Percentiles rank a stretch among this genome's conserved stretches.
phyloP scores from a whole-genome alignment of 352 stramenopile genomes.

The Phytophthora parvispora region DNA sequence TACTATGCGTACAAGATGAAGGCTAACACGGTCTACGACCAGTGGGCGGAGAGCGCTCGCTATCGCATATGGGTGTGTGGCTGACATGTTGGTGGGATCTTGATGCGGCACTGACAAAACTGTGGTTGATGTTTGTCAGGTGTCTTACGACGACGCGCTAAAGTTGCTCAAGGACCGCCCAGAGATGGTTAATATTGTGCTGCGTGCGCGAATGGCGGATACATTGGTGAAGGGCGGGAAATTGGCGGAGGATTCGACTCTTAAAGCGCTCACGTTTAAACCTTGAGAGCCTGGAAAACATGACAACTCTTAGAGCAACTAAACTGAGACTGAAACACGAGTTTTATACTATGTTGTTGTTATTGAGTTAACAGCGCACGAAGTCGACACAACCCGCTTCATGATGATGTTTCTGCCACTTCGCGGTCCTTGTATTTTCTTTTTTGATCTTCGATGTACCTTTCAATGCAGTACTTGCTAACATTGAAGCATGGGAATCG shows the following conservation, averaged over 20 bases:
- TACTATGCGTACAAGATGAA: slow-evolving; percentile 2
- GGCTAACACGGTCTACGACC: not conserved
- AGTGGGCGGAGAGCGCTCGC: slow-evolving; percentile 1
- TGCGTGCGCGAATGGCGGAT: not conserved
- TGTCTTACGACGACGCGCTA: not conserved
- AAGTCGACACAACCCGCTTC: too few species aligned
- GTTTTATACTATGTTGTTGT: too few species aligned
- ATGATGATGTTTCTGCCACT: too few species aligned
- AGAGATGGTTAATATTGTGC: not conserved
- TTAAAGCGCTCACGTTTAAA: not conserved
- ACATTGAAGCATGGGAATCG: not conserved
- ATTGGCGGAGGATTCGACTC: not conserved
- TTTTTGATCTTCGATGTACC: not conserved
- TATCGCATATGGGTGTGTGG: slow-evolving; percentile 1
- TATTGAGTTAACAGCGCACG: too few species aligned
- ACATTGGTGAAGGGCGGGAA: not conserved
- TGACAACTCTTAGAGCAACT: too few species aligned
- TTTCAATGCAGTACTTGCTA: not conserved
- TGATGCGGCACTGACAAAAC: not conserved
- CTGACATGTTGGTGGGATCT: not conserved
- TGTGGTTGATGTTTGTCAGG: not conserved
- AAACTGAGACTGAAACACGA: too few species aligned
- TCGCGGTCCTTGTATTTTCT: not conserved
- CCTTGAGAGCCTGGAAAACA: too few species aligned
- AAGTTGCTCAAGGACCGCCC: not conserved